phyloP scores from a whole-genome alignment of 148 eudicot genomes.

The Fagopyrum tataricum region DNA sequence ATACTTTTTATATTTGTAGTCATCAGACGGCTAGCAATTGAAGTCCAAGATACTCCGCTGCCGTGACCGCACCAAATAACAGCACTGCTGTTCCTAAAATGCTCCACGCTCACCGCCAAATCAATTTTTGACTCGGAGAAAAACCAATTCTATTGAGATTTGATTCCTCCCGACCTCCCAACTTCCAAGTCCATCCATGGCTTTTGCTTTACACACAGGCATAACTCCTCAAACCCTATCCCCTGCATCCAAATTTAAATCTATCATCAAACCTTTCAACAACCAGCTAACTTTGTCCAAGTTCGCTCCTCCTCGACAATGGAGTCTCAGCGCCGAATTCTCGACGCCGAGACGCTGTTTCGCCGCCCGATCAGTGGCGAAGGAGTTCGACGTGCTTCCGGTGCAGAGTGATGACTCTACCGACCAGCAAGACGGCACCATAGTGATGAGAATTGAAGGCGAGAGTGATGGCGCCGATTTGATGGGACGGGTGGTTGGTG shows the following conservation, averaged over 20 bases:
- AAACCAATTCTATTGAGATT: conserved; percentile 21
- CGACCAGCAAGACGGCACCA: conserved; percentile 38
- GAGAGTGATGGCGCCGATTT: conserved; percentile 18
- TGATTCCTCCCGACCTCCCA: not conserved
- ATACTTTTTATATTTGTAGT: not conserved
- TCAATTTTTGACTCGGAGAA: conserved; percentile 19
- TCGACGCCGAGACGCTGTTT: conserved; percentile 15
- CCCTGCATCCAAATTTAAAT: conserved; percentile 8
- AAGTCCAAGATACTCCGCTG: not conserved
- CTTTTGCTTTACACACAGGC: conserved; percentile 11
- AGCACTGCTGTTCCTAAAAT: not conserved
- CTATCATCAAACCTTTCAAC: conserved; percentile 14
- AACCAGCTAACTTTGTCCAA: not conserved
- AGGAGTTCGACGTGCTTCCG: conserved; percentile 37
- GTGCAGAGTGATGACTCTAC: conserved; percentile 35
- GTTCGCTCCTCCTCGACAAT: not conserved
- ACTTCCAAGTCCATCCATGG: conserved; percentile 5
- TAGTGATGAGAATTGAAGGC: conserved; percentile 21
- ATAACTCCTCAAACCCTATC: conserved; percentile 9
- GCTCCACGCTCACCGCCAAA: not conserved
- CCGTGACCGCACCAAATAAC: not conserved
- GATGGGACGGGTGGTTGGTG: conserved; percentile 44
- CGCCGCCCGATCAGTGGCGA: conserved; percentile 25
- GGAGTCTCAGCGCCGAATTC: not conserved
- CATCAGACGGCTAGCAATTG: not conserved